phyloP scores from a whole-genome alignment of 2,329 filamentous ascomycete species.

The Pyrenophora graminea region DNA sequence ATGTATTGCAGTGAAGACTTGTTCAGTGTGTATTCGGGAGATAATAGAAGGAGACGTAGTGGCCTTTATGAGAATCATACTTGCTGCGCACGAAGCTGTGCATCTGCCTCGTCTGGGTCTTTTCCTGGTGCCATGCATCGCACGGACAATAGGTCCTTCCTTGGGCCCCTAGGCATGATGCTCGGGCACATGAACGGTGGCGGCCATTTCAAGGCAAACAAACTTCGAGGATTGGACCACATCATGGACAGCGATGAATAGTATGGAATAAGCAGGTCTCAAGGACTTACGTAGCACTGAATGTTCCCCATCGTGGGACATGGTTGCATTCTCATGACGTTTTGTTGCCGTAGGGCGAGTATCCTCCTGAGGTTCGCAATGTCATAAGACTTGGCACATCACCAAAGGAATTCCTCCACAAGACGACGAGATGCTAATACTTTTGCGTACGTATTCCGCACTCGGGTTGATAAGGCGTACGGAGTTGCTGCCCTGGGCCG shows the following conservation, averaged over 20 bases:
- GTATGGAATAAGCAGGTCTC: not conserved
- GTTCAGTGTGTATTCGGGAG: not conserved
- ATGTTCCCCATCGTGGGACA: too few relatives aligned
- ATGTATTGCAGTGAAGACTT: not conserved
- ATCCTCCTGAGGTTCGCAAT: too few relatives aligned
- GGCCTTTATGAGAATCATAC: not conserved
- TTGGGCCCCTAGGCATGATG: not conserved
- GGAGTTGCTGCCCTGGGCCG: too few relatives aligned
- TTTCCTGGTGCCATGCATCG: not conserved
- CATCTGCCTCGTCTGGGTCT: not conserved
- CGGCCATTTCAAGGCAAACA: conserved; percentile 3
- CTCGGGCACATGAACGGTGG: not conserved
- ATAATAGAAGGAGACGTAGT: not conserved
- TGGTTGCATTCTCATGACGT: too few relatives aligned
- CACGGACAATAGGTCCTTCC: not conserved
- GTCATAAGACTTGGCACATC: too few relatives aligned
- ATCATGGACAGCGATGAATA: not conserved
- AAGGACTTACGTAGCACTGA: not conserved
- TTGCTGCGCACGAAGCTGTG: not conserved
- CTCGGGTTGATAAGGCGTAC: too few relatives aligned
- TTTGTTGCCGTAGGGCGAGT: too few relatives aligned
- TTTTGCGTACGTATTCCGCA: too few relatives aligned
- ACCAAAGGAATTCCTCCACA: too few relatives aligned
- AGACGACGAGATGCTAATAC: too few relatives aligned
- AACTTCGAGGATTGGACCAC: not conserved